A percentile compares a stretch with the other conserved stretches of the same genome.
These are phyloP conservation scores for Cercospora janseana DNA, from an alignment of 2,329 filamentous ascomycete genomes.

Conservation along the genomic window DNA sequence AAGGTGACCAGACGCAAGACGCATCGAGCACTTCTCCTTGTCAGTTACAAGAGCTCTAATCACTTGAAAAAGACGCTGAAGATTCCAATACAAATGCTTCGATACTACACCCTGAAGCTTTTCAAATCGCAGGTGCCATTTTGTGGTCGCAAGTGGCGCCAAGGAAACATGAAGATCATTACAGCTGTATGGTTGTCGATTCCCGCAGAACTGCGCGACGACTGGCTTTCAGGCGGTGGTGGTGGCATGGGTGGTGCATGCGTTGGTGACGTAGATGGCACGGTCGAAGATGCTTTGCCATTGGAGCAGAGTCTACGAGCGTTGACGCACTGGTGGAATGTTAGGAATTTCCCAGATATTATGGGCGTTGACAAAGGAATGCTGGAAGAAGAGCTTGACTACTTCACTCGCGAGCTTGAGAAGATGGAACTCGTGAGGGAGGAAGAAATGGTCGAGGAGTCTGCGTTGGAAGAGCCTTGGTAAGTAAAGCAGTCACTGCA, in stretches of 20 bases:
- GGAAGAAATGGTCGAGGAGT: constrained; percentile 26
- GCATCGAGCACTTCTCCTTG: constrained; percentile 87
- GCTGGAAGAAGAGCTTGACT: constrained; percentile 48
- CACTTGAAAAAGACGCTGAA: constrained; percentile 90
- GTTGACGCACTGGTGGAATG: constrained; percentile 91
- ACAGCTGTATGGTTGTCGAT: constrained; percentile 95
- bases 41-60: constrained; percentile 91
- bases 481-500: too few species aligned
- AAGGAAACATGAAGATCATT: constrained; percentile 97
- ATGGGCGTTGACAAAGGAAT: constrained; percentile 55
- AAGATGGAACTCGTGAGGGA: constrained; percentile 46
- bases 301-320: constrained; percentile 86
- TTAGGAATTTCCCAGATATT: constrained; percentile 75
- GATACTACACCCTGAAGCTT: constrained; percentile 92
- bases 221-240: constrained; percentile 80
- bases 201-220: constrained; percentile 85
- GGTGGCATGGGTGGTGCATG: constrained; percentile 40
- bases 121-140: constrained; percentile 99
- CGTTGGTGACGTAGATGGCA: constrained; percentile 73
- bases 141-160: constrained; percentile 96
- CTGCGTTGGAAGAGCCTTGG: constrained; percentile 24
- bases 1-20: constrained; percentile 96
- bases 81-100: constrained; percentile 80
- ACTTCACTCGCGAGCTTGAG: constrained; percentile 51
- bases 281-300: constrained; percentile 88